Base-by-base conservation (phyloP, 495 filamentous ascomycete species). In the Opeltia flavorubescens region DNA sequence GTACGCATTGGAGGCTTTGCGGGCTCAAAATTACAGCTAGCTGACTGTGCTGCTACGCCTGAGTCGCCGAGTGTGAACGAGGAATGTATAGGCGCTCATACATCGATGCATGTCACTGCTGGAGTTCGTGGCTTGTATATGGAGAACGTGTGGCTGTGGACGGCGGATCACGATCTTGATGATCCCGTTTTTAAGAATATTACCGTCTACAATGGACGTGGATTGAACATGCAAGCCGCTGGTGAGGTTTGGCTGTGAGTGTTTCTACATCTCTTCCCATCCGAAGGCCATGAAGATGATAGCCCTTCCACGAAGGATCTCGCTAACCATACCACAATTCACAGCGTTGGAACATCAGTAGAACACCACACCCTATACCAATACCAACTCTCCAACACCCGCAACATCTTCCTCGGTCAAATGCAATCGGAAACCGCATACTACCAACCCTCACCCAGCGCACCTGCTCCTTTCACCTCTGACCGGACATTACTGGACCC, bases 91-190 rank as follows among this genome's bases (percentile, higher is more conserved):
- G 75, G 74, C 2, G 74, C 72, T 0, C 75, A 65, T 47, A 55
- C 65, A 2, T 52, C 75, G 9, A 43, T 77, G 3, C 73, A 78
- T 41, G 51, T 80, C 3, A 67, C 65, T 1, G 9, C 35, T 17
- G 39, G 50, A 5, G 65, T 63, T 2, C 65, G 67, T 1, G 72
- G 68, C 2, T 66, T 60, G 6, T 80, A 78, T 46, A 61, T 78
- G 29, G 74, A 78, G 51, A 70, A 73, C 51, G 63, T 78, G 54
- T 78, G 75, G 73, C 69, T 67, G 43, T 78, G 73, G 75, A 72
- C 69, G 5, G 71, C 70, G 0, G 72, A 76, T 50, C 73, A 75
- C 53, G 61, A 65, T 26, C 63, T 76, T 0, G 70, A 76, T 44
- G 23, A 20, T 13, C 45, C 48, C 13, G 56, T 53, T 36, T 47